A percentile compares a stretch with the other conserved stretches of the same genome.
These are phyloP conservation scores for Colletotrichum lentis DNA, from an alignment of 2,329 filamentous ascomycete species.

Conservation along the genomic window DNA sequence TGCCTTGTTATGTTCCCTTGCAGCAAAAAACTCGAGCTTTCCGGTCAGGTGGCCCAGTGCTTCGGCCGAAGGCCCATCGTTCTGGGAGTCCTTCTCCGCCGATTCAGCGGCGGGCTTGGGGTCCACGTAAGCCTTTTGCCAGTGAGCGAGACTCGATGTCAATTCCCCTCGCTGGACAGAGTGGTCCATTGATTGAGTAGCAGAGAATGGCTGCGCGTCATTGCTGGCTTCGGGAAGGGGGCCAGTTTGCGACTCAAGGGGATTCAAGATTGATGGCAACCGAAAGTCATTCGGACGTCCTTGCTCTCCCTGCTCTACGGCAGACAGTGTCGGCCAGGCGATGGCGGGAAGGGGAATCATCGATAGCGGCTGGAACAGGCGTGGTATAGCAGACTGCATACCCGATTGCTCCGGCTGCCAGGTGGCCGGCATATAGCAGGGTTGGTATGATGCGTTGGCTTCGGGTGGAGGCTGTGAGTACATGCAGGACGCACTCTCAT, in stretches of 20 bases:
- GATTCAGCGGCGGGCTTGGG: not conserved
- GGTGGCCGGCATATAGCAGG: not conserved
- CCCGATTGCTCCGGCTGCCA: conserved; percentile 1
- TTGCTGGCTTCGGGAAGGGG: not conserved
- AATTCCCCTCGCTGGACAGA: not conserved
- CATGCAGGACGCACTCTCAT: not conserved
- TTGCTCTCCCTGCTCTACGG: not conserved
- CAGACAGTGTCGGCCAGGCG: conserved; percentile 3
- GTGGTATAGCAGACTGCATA: not conserved
- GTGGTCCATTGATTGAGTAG: not conserved
- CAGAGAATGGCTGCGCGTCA: not conserved
- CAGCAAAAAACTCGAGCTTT: conserved; percentile 52
- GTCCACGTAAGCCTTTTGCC: not conserved
- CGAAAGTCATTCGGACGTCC: conserved; percentile 4
- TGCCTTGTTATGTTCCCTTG: conserved; percentile 50
- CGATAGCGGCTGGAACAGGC: not conserved
- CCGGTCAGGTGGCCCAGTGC: conserved; percentile 48
- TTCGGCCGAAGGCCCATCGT: conserved; percentile 39
- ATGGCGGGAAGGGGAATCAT: conserved; percentile 8
- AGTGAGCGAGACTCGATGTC: not conserved
- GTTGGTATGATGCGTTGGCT: not conserved
- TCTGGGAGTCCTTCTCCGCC: conserved; percentile 8
- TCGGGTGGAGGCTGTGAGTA: not conserved
- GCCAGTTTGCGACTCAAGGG: not conserved
- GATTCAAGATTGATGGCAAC: conserved; percentile 18